phyloP scores from a whole-genome alignment of 2,329 filamentous ascomycete genomes.

The Cylindrodendrum hubeiense region DNA sequence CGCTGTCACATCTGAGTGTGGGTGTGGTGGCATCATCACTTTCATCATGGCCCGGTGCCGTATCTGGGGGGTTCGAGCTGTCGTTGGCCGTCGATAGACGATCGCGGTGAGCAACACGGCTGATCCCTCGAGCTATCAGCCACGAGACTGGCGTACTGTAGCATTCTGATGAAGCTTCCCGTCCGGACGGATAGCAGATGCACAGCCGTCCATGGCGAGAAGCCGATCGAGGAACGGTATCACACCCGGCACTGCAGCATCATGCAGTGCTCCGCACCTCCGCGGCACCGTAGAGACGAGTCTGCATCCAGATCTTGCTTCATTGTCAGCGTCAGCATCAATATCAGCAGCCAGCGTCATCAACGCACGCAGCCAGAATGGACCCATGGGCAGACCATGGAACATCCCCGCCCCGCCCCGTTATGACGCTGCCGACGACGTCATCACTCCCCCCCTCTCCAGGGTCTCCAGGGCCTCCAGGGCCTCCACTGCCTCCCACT shows the following conservation, averaged over 20 bases:
- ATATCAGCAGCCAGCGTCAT: not conserved
- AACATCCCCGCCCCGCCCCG: slow-evolving; percentile 33
- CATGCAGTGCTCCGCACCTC: not conserved
- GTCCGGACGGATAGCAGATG: not conserved
- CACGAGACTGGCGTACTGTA: not conserved
- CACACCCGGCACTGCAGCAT: not conserved
- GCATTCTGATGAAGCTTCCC: not conserved
- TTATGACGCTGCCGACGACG: slow-evolving; percentile 48
- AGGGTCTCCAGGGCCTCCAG: slow-evolving; percentile 3
- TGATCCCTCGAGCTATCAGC: not conserved
- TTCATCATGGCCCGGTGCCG: slow-evolving; percentile 17
- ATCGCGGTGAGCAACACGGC: slow-evolving; percentile 11
- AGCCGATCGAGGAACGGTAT: not conserved
- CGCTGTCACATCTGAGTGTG: slow-evolving; percentile 4
- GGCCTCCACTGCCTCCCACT: slow-evolving; percentile 3
- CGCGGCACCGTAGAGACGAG: not conserved
- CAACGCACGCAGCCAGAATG: slow-evolving; percentile 2
- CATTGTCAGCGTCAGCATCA: not conserved
- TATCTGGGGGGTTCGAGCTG: not conserved
- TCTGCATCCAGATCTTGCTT: slow-evolving; percentile 6
- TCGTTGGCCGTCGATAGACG: not conserved
- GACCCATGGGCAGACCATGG: slow-evolving; percentile 3
- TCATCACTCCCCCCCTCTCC: slow-evolving; percentile 32
- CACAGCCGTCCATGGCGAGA: not conserved
- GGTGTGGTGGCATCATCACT: slow-evolving; percentile 26